phyloP scores from a whole-genome alignment of 108 stramenopile species.

The Pseudonitzschia pungens region DNA sequence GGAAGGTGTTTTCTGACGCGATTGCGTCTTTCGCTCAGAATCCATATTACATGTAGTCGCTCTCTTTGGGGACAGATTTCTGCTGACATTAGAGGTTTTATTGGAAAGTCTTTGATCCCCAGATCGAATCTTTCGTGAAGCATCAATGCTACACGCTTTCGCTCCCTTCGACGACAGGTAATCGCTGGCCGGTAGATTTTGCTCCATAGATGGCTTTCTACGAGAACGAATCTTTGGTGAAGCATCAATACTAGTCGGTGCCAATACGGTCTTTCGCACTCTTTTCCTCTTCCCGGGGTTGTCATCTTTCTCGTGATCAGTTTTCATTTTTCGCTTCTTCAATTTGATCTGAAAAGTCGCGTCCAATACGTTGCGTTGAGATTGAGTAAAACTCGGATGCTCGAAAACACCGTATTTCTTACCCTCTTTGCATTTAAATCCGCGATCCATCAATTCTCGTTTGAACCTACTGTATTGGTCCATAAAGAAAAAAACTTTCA shows the following conservation, averaged over 20 bases:
- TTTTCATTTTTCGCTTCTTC: background rate
- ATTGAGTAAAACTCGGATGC: slow-evolving; percentile 1
- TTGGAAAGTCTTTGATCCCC: too few relatives aligned
- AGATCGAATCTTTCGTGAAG: too few relatives aligned
- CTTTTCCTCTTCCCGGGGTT: background rate
- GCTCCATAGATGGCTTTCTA: too few relatives aligned
- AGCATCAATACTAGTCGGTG: background rate
- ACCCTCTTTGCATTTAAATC: background rate
- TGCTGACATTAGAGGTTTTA: too few relatives aligned
- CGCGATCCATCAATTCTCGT: slow-evolving; percentile 7
- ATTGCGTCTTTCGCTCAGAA: too few relatives aligned
- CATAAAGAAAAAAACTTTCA: background rate
- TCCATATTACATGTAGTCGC: too few relatives aligned
- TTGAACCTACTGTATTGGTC: background rate
- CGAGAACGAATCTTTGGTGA: too few relatives aligned
- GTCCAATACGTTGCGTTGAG: background rate
- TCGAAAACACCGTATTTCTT: slow-evolving; percentile 3
- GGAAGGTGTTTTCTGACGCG: too few relatives aligned
- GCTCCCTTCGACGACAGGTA: too few relatives aligned
- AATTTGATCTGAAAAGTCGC: background rate
- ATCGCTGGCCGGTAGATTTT: too few relatives aligned
- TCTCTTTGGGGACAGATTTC: too few relatives aligned
- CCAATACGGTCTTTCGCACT: background rate
- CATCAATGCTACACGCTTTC: too few relatives aligned
- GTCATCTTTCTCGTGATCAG: background rate